Conservation (phyloP, 2,329 filamentous ascomycete species). For the Cercospora canescens region DNA sequence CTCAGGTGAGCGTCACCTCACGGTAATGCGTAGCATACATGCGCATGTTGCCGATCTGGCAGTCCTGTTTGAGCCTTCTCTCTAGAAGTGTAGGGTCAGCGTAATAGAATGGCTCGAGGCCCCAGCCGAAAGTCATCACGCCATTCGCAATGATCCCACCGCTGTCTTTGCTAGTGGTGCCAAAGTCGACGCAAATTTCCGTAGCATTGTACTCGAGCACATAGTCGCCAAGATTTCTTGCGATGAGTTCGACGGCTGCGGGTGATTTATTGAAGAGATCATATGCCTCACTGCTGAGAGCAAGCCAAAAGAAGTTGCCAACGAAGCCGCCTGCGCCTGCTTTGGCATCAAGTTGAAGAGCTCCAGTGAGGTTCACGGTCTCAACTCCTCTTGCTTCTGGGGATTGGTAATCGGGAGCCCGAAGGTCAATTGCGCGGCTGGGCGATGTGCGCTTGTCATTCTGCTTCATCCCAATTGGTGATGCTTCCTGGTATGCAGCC, state of each 20-base stretch:
- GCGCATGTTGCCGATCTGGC: not conserved
- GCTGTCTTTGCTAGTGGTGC: not conserved
- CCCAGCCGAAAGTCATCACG: not conserved
- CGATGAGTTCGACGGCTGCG: not conserved
- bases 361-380: not conserved
- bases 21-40: slow-evolving; percentile 1
- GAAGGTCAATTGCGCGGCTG: no score
- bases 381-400: not conserved
- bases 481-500: not conserved
- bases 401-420: no score
- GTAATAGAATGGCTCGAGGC: not conserved
- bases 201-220: not conserved
- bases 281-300: not conserved
- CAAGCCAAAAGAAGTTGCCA: not conserved
- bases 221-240: not conserved
- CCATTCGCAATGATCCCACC: not conserved
- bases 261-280: not conserved
- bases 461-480: not conserved
- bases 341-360: not conserved
- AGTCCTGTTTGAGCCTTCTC: not conserved
- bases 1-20: not conserved
- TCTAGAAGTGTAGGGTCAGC: not conserved
- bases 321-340: not conserved
- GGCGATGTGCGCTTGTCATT: not conserved
- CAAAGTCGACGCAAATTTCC: slow-evolving; percentile 1